Base-by-base conservation (phyloP, 768 basidiomycete species). In the Naganishia kalamii region DNA sequence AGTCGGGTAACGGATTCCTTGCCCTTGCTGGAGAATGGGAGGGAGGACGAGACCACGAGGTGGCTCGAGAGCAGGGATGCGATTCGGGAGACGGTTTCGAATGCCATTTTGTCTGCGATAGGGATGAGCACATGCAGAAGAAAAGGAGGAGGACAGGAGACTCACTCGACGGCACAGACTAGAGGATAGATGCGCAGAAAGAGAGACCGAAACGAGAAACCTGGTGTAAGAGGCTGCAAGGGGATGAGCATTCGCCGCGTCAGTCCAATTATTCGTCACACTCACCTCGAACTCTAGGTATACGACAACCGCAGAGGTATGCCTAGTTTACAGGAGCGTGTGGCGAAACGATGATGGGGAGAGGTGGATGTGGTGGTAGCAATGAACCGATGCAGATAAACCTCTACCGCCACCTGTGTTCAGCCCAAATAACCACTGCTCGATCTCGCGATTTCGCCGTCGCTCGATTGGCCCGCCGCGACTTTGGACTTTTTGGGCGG, bases 21-120 rank as follows among this genome's bases (percentile, higher is more conserved):
- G 12, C 37, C 54, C 51, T 59, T 67, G 41, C 49, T 32, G n/a
- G 68, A 60, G 17, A 43, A 62, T 6, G 61, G 63, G 10, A 60
- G 57, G 40, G 69, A 61, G 41, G 65, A 63, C 25, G 62, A 65
- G 62, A 68, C 57, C 63, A 66, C 50, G 35, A 65, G 48, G 60
- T 70, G 47, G 48, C 47, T 35, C n/a, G 65, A 51, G 61, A 70
- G 63, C 62, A 52, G 46, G 29, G 60, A 60, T 44, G 50, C 46
- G 61, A 46, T 49, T 27, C 21, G 51, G 68, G 35, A 30, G 61
- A 63, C 50, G 66, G 69, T 37, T 65, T 52, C 21, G 63, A 47
- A 30, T 60, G 62, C 27, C 67, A 67, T 67, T 17, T 37, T 69
- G 62, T 8, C 37, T 32, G 27, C n/a, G n/a, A n/a, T n/a, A n/a